These are phyloP conservation scores for Trypanosoma rangeli DNA, from an alignment of 208 protist genomes.

Conservation along the genomic window DNA sequence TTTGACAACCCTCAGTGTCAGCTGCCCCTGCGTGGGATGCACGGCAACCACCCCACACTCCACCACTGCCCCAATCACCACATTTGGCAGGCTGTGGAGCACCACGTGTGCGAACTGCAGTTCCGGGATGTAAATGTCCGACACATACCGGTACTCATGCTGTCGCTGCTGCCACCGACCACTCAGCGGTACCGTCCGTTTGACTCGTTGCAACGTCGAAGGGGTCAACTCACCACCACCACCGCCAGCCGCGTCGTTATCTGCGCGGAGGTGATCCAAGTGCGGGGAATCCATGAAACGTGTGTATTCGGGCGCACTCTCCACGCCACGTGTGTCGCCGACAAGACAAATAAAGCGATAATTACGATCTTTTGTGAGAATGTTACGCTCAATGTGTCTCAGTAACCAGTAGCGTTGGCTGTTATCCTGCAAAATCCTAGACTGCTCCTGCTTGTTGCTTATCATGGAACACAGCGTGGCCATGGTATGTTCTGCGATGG, in stretches of 20 bases:
- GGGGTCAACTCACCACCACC: background rate
- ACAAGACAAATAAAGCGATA: constrained; percentile 64
- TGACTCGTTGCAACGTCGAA: background rate
- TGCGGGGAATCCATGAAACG: constrained; percentile 24
- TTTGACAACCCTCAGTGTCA: constrained; percentile 53
- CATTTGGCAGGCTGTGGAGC: constrained; percentile 51
- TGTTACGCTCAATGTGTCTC: constrained; percentile 54
- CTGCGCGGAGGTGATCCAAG: background rate
- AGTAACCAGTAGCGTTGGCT: constrained; percentile 82
- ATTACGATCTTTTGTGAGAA: constrained; percentile 25
- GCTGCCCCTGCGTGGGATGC: constrained; percentile 61
- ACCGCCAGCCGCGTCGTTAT: background rate
- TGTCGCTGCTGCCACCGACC: constrained; percentile 29
- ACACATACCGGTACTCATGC: constrained; percentile 51
- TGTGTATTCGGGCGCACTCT: constrained; percentile 60
- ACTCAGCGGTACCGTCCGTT: constrained; percentile 16
- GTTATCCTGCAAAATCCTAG: constrained; percentile 80
- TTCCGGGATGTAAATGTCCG: constrained; percentile 81
- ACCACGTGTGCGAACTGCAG: constrained; percentile 79
- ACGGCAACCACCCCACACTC: constrained; percentile 65
- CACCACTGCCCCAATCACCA: constrained; percentile 70
- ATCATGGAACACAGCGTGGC: constrained; percentile 81
- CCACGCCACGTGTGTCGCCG: constrained; percentile 65
- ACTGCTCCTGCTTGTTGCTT: constrained; percentile 79
- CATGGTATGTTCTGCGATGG: constrained; percentile 82